phyloP scores from a whole-genome alignment of 805 yeast genomes.

The Isabelozyma heimii region DNA sequence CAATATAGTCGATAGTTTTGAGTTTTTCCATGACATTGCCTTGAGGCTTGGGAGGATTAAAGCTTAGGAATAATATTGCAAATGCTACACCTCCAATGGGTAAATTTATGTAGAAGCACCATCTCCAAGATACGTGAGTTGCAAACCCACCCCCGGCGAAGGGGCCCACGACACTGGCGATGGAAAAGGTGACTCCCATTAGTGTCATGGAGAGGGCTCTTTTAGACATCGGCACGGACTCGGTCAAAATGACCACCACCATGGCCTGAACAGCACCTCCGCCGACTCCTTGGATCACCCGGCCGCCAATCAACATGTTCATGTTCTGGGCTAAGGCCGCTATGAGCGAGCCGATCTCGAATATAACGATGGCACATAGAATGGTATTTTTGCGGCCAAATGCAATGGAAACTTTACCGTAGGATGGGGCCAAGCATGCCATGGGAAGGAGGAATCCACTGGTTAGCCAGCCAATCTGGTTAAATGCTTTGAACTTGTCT shows the following conservation, averaged over 20 bases:
- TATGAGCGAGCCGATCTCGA: slow-evolving; percentile 61
- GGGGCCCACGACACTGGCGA: slow-evolving; percentile 60
- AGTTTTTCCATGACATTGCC: slow-evolving; percentile 38
- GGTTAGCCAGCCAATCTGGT: slow-evolving; percentile 57
- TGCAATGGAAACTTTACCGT: slow-evolving; percentile 56
- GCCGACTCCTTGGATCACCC: slow-evolving; percentile 70
- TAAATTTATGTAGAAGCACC: slow-evolving; percentile 72
- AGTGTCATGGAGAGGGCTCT: slow-evolving; percentile 38
- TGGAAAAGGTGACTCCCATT: slow-evolving; percentile 43
- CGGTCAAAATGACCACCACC: slow-evolving; percentile 56
- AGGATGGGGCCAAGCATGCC: slow-evolving; percentile 52
- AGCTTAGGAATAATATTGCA: slow-evolving; percentile 33
- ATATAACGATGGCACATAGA: slow-evolving; percentile 47
- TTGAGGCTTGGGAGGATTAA: slow-evolving; percentile 47
- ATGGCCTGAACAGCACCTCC: slow-evolving; percentile 66
- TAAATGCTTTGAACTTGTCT: slow-evolving; percentile 45
- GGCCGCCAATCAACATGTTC: slow-evolving; percentile 65
- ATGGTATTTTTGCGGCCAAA: slow-evolving; percentile 56
- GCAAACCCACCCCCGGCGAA: slow-evolving; percentile 67
- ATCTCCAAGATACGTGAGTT: slow-evolving; percentile 62
- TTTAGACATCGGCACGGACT: slow-evolving; percentile 45
- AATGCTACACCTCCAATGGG: slow-evolving; percentile 60
- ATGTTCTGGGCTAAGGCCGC: slow-evolving; percentile 54
- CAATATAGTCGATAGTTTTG: slow-evolving; percentile 46
- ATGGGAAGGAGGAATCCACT: slow-evolving; percentile 54